Evolutionary conservation across 441 rosid genomes (phyloP).

Genomic region (Euphorbia neoarborescens): DNA sequence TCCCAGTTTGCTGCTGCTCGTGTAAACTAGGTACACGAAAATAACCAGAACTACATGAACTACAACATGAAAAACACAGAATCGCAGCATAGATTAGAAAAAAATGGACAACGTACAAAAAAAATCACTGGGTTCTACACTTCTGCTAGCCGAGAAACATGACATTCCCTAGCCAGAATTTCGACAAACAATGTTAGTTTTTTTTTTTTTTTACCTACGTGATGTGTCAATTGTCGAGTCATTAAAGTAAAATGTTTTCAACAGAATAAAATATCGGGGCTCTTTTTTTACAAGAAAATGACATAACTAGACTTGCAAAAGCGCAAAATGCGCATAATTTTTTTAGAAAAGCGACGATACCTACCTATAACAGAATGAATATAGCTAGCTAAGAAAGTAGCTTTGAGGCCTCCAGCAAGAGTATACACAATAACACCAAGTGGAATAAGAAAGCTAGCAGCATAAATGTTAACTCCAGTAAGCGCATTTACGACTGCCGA

Average conservation of each 20-base stretch:
- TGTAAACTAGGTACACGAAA: constrained; percentile 79
- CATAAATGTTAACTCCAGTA: constrained; percentile 73
- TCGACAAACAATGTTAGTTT: too few relatives aligned
- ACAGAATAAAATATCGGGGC: too few relatives aligned
- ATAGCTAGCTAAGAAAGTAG: constrained; percentile 88
- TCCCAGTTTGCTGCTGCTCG: constrained; percentile 72
- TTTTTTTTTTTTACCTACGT: too few relatives aligned
- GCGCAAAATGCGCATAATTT: not conserved
- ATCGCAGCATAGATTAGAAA: not conserved
- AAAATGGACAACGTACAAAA: too few relatives aligned
- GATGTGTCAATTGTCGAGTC: too few relatives aligned
- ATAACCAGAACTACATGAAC: constrained; percentile 62
- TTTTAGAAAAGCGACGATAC: too few relatives aligned
- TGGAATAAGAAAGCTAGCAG: constrained; percentile 92
- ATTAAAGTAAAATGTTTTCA: too few relatives aligned
- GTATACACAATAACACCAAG: constrained; percentile 81
- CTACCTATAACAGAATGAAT: constrained; percentile 84
- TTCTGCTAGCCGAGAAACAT: too few relatives aligned
- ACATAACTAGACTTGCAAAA: not conserved
- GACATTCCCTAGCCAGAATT: too few relatives aligned
- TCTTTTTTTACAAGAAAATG: not conserved
- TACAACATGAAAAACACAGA: constrained; percentile 32
- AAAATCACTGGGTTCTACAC: too few relatives aligned
- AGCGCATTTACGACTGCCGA: constrained; percentile 95
- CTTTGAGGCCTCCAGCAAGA: constrained; percentile 85